These are phyloP conservation scores for Hortiboletus campestris DNA, from an alignment of 768 basidiomycete species.

Conservation along the genomic window DNA sequence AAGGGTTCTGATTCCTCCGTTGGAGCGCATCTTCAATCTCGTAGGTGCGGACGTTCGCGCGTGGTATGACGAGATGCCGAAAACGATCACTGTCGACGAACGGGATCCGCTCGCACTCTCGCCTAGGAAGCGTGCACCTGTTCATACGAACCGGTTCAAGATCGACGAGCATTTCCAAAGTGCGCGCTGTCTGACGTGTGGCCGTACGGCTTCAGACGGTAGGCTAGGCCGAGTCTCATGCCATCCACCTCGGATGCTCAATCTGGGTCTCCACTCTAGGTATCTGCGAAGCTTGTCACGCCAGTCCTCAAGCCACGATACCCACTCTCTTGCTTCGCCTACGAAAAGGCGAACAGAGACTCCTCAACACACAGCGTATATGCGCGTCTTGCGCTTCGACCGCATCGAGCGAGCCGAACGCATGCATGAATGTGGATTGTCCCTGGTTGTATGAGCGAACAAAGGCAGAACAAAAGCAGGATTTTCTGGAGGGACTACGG, in stretches of 20 bases:
- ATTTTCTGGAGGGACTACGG: slow-evolving; percentile 16
- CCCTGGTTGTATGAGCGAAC: slow-evolving; percentile 75
- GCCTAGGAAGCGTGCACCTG: slow-evolving; percentile 35
- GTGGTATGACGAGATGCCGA: too few relatives aligned
- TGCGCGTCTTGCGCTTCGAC: slow-evolving; percentile 70
- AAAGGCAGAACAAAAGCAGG: slow-evolving; percentile 47
- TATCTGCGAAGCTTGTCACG: slow-evolving; percentile 63
- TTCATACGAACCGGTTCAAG: slow-evolving; percentile 40
- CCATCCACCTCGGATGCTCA: background rate
- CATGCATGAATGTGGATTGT: slow-evolving; percentile 85
- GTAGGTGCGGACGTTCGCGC: background rate
- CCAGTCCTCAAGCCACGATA: slow-evolving; percentile 51
- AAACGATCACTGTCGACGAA: slow-evolving; percentile 33
- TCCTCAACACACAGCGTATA: slow-evolving; percentile 58
- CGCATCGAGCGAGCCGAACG: slow-evolving; percentile 53
- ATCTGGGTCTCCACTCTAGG: slow-evolving; percentile 33
- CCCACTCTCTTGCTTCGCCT: slow-evolving; percentile 55
- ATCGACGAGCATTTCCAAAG: slow-evolving; percentile 78
- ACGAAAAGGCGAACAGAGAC: slow-evolving; percentile 51
- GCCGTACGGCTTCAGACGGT: slow-evolving; percentile 43
- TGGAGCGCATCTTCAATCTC: slow-evolving; percentile 89
- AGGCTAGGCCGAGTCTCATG: background rate
- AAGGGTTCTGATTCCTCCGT: slow-evolving; percentile 80
- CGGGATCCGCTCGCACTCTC: slow-evolving; percentile 34
- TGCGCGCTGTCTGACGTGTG: slow-evolving; percentile 70